Percentiles rank a stretch among this genome's conserved stretches.
Evolutionary conservation across 106 monocot genomes (phyloP).

Genomic region (Acorus gramineus): DNA sequence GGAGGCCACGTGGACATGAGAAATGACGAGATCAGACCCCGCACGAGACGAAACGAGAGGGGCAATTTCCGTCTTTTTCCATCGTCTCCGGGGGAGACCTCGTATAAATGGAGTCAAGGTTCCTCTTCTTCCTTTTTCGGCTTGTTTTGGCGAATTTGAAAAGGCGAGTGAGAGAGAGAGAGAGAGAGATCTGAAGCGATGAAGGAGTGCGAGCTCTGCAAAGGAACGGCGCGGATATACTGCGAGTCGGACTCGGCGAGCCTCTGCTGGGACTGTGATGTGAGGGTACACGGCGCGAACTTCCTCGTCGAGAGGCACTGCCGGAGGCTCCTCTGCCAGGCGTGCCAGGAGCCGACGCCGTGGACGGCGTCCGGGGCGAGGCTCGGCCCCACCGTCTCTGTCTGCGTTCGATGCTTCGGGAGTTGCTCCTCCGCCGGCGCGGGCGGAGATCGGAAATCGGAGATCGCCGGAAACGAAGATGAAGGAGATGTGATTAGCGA

Average conservation of each 20-base stretch:
- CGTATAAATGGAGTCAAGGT: too few relatives aligned
- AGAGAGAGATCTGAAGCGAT: background rate
- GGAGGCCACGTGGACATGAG: too few relatives aligned
- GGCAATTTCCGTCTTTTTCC: too few relatives aligned
- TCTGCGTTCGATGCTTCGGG: conserved; percentile 37
- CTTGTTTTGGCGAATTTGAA: too few relatives aligned
- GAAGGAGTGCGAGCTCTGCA: conserved; percentile 51
- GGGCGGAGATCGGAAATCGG: background rate
- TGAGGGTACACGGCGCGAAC: conserved; percentile 69
- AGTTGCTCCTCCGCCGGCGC: too few relatives aligned
- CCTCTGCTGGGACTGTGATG: conserved; percentile 90
- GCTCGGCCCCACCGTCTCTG: conserved; percentile 43
- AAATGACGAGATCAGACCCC: too few relatives aligned
- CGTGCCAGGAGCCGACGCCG: conserved; percentile 40
- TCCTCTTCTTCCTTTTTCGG: too few relatives aligned
- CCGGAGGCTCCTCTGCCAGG: conserved; percentile 54
- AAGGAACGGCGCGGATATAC: conserved; percentile 34
- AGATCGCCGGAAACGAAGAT: background rate
- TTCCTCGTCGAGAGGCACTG: conserved; percentile 75
- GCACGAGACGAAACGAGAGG: too few relatives aligned
- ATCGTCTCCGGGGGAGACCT: too few relatives aligned
- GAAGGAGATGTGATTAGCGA: background rate
- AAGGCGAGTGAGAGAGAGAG: too few relatives aligned
- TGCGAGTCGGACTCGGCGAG: conserved; percentile 79
- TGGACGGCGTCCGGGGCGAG: conserved; percentile 59